Base-by-base conservation (phyloP, 2,329 filamentous ascomycete genomes). In the Stagonosporopsis tanaceti region DNA sequence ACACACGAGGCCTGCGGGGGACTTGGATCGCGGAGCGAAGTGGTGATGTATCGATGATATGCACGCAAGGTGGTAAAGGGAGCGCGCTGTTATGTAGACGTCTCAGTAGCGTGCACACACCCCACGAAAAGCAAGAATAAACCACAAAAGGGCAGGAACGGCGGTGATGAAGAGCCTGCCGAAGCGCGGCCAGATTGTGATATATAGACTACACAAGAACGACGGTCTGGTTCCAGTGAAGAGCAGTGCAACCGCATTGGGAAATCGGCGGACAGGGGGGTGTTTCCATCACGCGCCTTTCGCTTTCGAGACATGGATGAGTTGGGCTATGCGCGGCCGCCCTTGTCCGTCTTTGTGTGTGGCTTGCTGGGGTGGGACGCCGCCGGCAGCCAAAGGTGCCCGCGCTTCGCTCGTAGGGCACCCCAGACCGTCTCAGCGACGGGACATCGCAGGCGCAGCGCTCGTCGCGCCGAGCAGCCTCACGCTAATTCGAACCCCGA, bases 241-340 rank as follows among this genome's bases (percentile, higher is more conserved):
- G 50, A 59, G 50, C 40, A 41, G 45, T 59, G 56, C 50, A 47
- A 32, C 56, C 56, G 46, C 56, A 41, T 59, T 52, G 44, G 52
- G 47, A 39, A 39, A 39, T 25, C 44, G 34, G 38, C 22, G 52
- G 44, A 41, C 57, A 55, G 57, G 57, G 57, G 51, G 50, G 50
- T 53, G 55, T 58, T 58, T 59, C 56, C 56, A 50, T 54, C 50
- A 59, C 56, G 56, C 56, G 56, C 56, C 50, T 53, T 55, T 59
- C 47, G 52, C 51, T 59, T 56, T 56, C 15, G 56, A 59, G 56
- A 54, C 56, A 38, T 59, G 50, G 45, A 50, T 50, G 35, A 45
- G 34, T 35, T 40, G 54, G 48, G 54, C 54, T 57, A 57, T 57
- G 54, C 38, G 44, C 44, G 44, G 44, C 38, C 50, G 45, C 48